Evolutionary conservation across 2,329 filamentous ascomycete genomes (phyloP).

Genomic region (Hirsutella rhossiliensis): DNA sequence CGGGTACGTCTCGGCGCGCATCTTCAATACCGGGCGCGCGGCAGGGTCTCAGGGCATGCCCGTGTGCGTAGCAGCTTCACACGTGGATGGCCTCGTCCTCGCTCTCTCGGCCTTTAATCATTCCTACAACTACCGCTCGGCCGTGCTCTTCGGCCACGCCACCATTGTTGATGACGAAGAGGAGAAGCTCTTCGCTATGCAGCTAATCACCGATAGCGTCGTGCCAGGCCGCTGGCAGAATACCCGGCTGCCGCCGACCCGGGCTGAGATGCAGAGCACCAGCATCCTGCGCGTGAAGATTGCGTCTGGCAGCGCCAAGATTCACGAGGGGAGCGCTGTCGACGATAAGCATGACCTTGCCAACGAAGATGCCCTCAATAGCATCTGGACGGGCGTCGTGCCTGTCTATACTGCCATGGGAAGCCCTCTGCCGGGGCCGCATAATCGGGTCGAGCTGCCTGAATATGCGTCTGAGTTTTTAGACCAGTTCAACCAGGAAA

Average conservation of each 20-base stretch:
- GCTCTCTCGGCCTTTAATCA: constrained; percentile 72
- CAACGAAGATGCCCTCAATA: background rate
- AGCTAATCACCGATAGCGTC: constrained; percentile 64
- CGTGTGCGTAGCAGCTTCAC: constrained; percentile 59
- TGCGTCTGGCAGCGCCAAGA: constrained; percentile 1
- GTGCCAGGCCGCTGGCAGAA: constrained; percentile 57
- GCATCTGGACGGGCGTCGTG: constrained; percentile 1
- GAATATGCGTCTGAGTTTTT: no score
- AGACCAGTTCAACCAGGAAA: no score
- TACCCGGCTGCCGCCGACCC: constrained; percentile 56
- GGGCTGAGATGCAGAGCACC: constrained; percentile 1
- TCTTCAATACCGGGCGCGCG: constrained; percentile 51
- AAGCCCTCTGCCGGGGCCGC: no score
- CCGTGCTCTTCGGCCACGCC: constrained; percentile 66
- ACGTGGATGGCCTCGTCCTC: constrained; percentile 70
- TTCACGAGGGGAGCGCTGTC: background rate
- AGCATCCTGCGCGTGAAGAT: constrained; percentile 1
- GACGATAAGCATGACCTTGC: constrained; percentile 7
- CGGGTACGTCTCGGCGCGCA: constrained; percentile 68
- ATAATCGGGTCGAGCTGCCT: no score
- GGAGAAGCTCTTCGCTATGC: constrained; percentile 70
- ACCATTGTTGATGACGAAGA: constrained; percentile 51
- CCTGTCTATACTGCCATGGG: constrained; percentile 1
- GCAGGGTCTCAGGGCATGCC: constrained; percentile 51
- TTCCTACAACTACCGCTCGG: constrained; percentile 81